These are phyloP conservation scores for Aristolochia contorta DNA, from an alignment of 164 flowering plant genomes.

Conservation along the genomic window DNA sequence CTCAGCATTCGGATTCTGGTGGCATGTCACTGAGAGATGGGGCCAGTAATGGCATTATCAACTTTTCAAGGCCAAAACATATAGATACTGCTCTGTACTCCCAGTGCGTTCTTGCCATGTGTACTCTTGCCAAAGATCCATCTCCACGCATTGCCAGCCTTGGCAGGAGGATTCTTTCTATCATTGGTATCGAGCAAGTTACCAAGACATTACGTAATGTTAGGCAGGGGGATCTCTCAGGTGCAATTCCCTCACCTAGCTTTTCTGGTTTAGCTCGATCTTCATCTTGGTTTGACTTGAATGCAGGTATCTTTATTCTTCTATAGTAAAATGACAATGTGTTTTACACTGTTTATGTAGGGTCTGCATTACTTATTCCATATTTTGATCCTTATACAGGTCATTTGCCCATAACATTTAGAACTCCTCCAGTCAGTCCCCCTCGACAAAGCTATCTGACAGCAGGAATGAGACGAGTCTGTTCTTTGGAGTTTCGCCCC, in stretches of 20 bases:
- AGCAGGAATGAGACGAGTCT: slow-evolving; percentile 78
- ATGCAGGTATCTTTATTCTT: slow-evolving; percentile 43
- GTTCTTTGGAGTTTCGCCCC: slow-evolving; percentile 85
- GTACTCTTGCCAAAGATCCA: slow-evolving; percentile 84
- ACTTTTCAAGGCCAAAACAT: slow-evolving; percentile 42
- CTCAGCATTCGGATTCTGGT: slow-evolving; percentile 84
- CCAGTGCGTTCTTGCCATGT: slow-evolving; percentile 71
- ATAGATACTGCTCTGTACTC: slow-evolving; percentile 69
- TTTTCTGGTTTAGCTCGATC: slow-evolving; percentile 83
- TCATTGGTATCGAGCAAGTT: slow-evolving; percentile 90
- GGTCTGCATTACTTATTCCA: background rate
- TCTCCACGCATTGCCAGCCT: slow-evolving; percentile 80
- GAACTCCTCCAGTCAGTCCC: slow-evolving; percentile 99
- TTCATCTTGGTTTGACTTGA: slow-evolving; percentile 91
- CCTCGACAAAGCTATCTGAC: slow-evolving; percentile 64
- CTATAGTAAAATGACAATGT: background rate
- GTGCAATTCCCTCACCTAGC: slow-evolving; percentile 29
- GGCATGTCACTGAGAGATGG: slow-evolving; percentile 44
- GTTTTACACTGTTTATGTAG: background rate
- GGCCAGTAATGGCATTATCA: slow-evolving; percentile 54
- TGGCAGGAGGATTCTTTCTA: slow-evolving; percentile 68
- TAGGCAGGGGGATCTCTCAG: slow-evolving; percentile 40
- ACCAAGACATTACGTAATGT: slow-evolving; percentile 40
- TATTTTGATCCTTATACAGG: slow-evolving; percentile 29
- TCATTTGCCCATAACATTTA: slow-evolving; percentile 72